phyloP scores from a whole-genome alignment of 805 yeast genomes.

The Lachancea dasiensis region DNA sequence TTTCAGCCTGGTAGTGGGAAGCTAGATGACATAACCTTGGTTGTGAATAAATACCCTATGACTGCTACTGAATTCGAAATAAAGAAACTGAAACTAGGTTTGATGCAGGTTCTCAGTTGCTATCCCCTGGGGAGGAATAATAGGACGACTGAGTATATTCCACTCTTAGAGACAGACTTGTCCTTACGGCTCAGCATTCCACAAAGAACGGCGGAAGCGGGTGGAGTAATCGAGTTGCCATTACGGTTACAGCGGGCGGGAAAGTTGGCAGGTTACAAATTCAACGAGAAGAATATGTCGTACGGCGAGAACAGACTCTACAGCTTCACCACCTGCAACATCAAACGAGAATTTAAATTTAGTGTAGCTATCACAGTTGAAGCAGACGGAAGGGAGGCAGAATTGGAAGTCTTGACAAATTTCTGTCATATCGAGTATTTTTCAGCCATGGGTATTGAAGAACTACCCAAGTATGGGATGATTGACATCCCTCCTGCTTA shows the following conservation, averaged over 20 bases:
- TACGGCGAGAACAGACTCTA: constrained; percentile 30
- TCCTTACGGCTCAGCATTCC: not conserved
- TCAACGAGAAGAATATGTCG: constrained; percentile 28
- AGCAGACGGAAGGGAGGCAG: constrained; percentile 16
- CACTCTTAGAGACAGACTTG: constrained; percentile 16
- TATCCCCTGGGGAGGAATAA: constrained; percentile 27
- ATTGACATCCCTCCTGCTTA: constrained; percentile 7
- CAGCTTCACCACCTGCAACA: constrained; percentile 28
- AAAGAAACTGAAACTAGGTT: constrained; percentile 14
- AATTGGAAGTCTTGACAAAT: constrained; percentile 23
- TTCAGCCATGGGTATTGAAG: constrained; percentile 3
- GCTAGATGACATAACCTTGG: constrained; percentile 22
- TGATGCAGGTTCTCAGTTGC: constrained; percentile 25
- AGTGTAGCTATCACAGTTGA: constrained; percentile 26
- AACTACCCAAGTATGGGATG: constrained; percentile 6
- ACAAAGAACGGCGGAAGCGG: not conserved
- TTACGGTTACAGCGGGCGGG: not conserved
- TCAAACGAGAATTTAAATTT: constrained; percentile 24
- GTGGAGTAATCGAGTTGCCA: constrained; percentile 6
- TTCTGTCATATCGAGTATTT: constrained; percentile 16
- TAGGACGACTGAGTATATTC: constrained; percentile 18
- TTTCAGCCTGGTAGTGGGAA: constrained; percentile 22
- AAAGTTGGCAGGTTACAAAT: constrained; percentile 11
- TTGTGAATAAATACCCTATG: constrained; percentile 3
- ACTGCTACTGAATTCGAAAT: not conserved